Conservation (phyloP, 202 grass and related monocot species). For the Miscanthus sacchariflorus region DNA sequence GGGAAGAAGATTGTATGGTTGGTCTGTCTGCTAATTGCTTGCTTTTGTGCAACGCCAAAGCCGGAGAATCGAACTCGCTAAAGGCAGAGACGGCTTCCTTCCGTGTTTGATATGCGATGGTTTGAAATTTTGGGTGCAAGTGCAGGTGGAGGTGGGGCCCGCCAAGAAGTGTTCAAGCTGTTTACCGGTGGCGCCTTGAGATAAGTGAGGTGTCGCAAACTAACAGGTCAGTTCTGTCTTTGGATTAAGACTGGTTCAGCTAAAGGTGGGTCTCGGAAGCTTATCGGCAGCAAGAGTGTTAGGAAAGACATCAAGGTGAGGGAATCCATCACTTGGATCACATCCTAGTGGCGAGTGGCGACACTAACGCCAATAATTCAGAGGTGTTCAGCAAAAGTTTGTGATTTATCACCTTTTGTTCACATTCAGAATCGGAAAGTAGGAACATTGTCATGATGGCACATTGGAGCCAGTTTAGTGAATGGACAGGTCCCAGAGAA, state of each 20-base stretch:
- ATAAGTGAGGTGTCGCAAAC: neutral
- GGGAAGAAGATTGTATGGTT: constrained; percentile 1
- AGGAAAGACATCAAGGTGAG: constrained; percentile 31
- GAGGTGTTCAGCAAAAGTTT: neutral
- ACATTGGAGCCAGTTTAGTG: neutral
- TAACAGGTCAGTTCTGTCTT: constrained; percentile 18
- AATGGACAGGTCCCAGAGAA: neutral
- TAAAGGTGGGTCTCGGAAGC: constrained; percentile 45
- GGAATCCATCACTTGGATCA: constrained; percentile 28
- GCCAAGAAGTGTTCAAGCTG: constrained; percentile 41
- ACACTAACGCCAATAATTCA: constrained; percentile 10
- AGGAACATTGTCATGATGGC: neutral
- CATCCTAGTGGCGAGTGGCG: constrained; percentile 15
- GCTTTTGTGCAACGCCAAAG: constrained; percentile 11
- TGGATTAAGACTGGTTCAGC: constrained; percentile 14
- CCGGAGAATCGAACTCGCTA: neutral
- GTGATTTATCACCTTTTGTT: no score
- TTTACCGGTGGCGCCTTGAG: neutral
- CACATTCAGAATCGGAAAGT: neutral
- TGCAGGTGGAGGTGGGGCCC: constrained; percentile 33
- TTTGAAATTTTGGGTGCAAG: constrained; percentile 29
- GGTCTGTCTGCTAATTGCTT: constrained; percentile 2
- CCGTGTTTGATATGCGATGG: constrained; percentile 18
- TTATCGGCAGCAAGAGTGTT: constrained; percentile 30
- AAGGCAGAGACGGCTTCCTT: constrained; percentile 16